Evolutionary conservation across 495 filamentous ascomycete genomes (phyloP).

Genomic region (Beverwykella pulmonaria): DNA sequence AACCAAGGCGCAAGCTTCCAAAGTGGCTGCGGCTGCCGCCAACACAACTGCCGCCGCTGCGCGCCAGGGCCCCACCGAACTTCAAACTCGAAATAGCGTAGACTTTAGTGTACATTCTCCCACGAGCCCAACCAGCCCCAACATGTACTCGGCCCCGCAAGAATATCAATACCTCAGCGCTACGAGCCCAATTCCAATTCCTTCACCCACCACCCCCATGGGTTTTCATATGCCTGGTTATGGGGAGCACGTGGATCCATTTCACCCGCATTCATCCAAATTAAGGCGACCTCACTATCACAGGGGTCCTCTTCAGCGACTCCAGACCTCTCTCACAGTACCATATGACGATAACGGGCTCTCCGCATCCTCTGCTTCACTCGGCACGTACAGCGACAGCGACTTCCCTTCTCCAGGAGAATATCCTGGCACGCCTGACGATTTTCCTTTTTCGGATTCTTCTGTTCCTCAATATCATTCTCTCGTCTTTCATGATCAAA

Average conservation of each 20-base stretch:
- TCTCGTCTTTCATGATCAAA: constrained; percentile 30
- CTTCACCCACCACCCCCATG: constrained; percentile 35
- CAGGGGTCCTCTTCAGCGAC: constrained; percentile 45
- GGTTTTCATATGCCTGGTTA: constrained; percentile 43
- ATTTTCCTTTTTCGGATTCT: constrained; percentile 39
- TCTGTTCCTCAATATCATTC: constrained; percentile 34
- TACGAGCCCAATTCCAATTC: constrained; percentile 45
- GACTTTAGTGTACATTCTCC: constrained; percentile 29
- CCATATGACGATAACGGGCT: constrained; percentile 45
- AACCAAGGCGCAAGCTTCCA: constrained; percentile 29
- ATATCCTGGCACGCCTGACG: constrained; percentile 45
- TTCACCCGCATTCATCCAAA: constrained; percentile 37
- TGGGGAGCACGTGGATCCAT: constrained; percentile 41
- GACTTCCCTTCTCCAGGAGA: constrained; percentile 52
- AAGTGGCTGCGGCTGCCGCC: constrained; percentile 24
- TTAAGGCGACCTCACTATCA: constrained; percentile 33
- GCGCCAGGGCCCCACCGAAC: constrained; percentile 17
- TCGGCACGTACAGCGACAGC: constrained; percentile 52
- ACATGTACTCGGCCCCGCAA: constrained; percentile 32
- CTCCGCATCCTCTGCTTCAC: constrained; percentile 49
- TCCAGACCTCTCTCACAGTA: constrained; percentile 47
- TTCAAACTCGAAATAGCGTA: constrained; percentile 23
- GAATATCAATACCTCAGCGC: constrained; percentile 33
- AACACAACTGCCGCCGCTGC: constrained; percentile 6
- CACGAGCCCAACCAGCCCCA: constrained; percentile 29